These are phyloP conservation scores for Gonium pectorale DNA, from an alignment of 139 green algal species.

Conservation along the genomic window DNA sequence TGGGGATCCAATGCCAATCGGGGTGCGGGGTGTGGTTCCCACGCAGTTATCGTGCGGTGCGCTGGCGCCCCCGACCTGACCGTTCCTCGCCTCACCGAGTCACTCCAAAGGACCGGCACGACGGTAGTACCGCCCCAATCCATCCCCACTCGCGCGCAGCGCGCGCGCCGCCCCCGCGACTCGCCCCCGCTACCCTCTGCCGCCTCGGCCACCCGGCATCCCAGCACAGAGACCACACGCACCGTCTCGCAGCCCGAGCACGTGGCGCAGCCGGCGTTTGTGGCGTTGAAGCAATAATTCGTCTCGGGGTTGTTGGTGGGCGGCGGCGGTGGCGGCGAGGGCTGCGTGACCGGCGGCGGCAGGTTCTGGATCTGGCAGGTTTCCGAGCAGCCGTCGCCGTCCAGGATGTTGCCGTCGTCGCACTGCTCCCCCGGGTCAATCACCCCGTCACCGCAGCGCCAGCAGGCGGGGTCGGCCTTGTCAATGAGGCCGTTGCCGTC, in stretches of 20 bases:
- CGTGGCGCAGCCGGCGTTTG: background rate
- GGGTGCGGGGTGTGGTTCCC: background rate
- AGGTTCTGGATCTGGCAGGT: conserved; percentile 29
- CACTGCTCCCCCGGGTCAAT: conserved; percentile 43
- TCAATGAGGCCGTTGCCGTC: conserved; percentile 40
- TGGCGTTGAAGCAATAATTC: background rate
- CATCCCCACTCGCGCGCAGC: no score
- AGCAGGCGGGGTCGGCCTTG: conserved; percentile 46
- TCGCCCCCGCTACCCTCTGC: no score
- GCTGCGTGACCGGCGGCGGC: background rate
- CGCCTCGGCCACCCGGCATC: no score
- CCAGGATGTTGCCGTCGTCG: conserved; percentile 39
- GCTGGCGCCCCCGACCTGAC: no score
- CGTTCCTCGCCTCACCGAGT: no score
- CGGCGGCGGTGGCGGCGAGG: background rate
- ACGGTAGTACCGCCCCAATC: no score
- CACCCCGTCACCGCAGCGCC: conserved; percentile 43
- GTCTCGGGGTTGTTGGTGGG: background rate
- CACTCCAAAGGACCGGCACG: no score
- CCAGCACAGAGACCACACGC: background rate
- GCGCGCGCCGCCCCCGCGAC: no score
- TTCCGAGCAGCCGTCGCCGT: conserved; percentile 21
- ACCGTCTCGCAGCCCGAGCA: conserved; percentile 27
- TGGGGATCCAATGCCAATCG: background rate
- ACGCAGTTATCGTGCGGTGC: background rate